Evolutionary conservation across 2,329 filamentous ascomycete species (phyloP).

Genomic region (Fusarium poae): DNA sequence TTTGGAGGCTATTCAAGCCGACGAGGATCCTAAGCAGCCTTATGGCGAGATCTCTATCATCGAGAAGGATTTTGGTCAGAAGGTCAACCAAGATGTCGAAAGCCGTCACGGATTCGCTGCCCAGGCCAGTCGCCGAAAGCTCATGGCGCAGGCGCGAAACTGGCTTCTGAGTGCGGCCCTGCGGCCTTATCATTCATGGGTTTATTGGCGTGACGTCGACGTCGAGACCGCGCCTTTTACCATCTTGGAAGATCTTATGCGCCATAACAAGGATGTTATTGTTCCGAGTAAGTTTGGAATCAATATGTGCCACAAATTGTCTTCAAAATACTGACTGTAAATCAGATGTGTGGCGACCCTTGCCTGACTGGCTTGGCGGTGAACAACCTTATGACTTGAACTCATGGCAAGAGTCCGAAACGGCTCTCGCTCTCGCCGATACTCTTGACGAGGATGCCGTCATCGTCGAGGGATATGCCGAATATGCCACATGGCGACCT

Average conservation of each 20-base stretch:
- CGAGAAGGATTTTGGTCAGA: conserved; percentile 98
- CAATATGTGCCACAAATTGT: neutral
- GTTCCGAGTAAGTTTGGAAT: conserved; percentile 83
- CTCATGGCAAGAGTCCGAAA: conserved; percentile 99
- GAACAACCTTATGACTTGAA: conserved; percentile 99
- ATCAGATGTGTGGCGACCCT: conserved; percentile 96
- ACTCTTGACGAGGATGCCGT: conserved; percentile 97
- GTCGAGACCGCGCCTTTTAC: conserved; percentile 97
- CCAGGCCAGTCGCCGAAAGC: conserved; percentile 90
- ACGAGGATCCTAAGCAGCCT: conserved; percentile 81
- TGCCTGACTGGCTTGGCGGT: conserved; percentile 97
- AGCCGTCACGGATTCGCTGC: conserved; percentile 97
- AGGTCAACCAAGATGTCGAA: conserved; percentile 97
- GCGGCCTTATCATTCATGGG: conserved; percentile 96
- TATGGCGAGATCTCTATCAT: conserved; percentile 98
- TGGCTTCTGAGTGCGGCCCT: conserved; percentile 95
- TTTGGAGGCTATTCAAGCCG: conserved; percentile 82
- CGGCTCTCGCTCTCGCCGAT: conserved; percentile 90
- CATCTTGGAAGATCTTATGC: conserved; percentile 97
- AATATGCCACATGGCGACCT: conserved; percentile 98
- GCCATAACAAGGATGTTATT: conserved; percentile 98
- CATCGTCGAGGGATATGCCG: conserved; percentile 98
- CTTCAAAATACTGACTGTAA: conserved; percentile 43
- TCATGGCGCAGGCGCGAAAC: conserved; percentile 98
- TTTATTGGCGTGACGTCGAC: conserved; percentile 99